phyloP scores from a whole-genome alignment of 768 basidiomycete genomes.

The Hygrophorus pudorinus region DNA sequence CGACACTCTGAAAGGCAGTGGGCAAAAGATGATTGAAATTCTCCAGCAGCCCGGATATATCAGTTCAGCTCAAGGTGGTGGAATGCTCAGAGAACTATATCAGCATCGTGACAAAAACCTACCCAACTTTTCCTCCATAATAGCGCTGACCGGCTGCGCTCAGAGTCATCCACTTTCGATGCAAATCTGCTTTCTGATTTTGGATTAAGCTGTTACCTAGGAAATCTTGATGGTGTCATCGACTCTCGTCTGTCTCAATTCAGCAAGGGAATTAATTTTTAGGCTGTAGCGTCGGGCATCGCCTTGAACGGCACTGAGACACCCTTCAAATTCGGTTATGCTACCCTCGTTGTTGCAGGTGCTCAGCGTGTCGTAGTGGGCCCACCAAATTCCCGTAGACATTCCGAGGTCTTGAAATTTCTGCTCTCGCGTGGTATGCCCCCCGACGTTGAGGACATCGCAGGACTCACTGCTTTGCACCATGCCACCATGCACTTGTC shows the following conservation, averaged over 20 bases:
- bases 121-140: neutral
- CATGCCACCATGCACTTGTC: constrained; percentile 28
- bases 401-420: constrained; percentile 27
- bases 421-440: constrained; percentile 33
- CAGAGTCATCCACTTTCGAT: constrained; percentile 13
- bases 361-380: constrained; percentile 22
- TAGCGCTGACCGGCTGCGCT: neutral
- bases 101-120: constrained; percentile 12
- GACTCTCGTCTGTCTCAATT: neutral
- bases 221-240: constrained; percentile 13
- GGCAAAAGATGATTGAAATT: constrained; percentile 17
- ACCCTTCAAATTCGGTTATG: constrained; percentile 32
- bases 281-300: constrained; percentile 19
- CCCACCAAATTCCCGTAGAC: constrained; percentile 13
- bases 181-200: constrained; percentile 18
- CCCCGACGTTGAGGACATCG: constrained; percentile 32
- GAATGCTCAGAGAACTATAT: constrained; percentile 20
- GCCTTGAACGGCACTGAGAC: constrained; percentile 32
- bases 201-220: constrained; percentile 19
- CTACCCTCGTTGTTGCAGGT: constrained; percentile 29
- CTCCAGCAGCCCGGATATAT: constrained; percentile 21
- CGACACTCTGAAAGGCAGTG: too few species aligned
- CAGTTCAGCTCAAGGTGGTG: constrained; percentile 15
- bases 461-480: constrained; percentile 39
- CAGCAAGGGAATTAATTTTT: neutral